Evolutionary conservation across 164 flowering plant species (phyloP).

Genomic region (Piper longum): DNA sequence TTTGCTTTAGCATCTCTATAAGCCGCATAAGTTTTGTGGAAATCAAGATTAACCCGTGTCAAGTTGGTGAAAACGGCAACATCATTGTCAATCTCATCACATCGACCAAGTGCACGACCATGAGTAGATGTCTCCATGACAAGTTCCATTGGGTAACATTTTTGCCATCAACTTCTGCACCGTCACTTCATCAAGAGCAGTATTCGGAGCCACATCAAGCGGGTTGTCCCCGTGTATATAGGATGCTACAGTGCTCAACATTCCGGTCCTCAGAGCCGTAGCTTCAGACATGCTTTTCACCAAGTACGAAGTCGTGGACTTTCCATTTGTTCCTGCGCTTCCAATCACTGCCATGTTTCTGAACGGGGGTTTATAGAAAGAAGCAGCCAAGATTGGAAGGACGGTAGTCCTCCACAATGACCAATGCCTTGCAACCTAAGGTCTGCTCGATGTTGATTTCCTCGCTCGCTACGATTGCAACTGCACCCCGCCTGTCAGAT

Average conservation of each 20-base stretch:
- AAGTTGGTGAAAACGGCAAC: constrained; percentile 82
- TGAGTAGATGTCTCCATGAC: constrained; percentile 84
- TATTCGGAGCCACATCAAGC: constrained; percentile 41
- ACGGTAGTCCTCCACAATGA: constrained; percentile 77
- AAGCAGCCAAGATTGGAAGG: constrained; percentile 66
- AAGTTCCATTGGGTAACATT: constrained; percentile 83
- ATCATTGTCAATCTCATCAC: constrained; percentile 82
- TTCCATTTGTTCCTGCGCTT: constrained; percentile 79
- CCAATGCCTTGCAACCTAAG: constrained; percentile 82
- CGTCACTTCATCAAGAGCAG: constrained; percentile 63
- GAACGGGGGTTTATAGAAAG: constrained; percentile 68
- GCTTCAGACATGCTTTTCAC: constrained; percentile 81
- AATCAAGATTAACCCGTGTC: constrained; percentile 56
- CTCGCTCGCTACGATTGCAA: constrained; percentile 87
- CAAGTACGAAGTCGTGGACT: constrained; percentile 64
- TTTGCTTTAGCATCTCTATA: constrained; percentile 60
- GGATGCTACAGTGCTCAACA: constrained; percentile 62
- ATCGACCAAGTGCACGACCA: constrained; percentile 55
- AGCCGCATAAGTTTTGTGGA: constrained; percentile 60
- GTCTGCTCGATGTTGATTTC: constrained; percentile 81
- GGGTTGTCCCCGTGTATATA: constrained; percentile 79
- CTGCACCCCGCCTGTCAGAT: constrained; percentile 98
- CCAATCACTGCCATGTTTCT: constrained; percentile 84
- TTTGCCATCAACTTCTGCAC: constrained; percentile 90
- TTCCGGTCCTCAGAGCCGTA: constrained; percentile 88